phyloP scores from a whole-genome alignment of 768 basidiomycete genomes.

The Amyloporia xantha region DNA sequence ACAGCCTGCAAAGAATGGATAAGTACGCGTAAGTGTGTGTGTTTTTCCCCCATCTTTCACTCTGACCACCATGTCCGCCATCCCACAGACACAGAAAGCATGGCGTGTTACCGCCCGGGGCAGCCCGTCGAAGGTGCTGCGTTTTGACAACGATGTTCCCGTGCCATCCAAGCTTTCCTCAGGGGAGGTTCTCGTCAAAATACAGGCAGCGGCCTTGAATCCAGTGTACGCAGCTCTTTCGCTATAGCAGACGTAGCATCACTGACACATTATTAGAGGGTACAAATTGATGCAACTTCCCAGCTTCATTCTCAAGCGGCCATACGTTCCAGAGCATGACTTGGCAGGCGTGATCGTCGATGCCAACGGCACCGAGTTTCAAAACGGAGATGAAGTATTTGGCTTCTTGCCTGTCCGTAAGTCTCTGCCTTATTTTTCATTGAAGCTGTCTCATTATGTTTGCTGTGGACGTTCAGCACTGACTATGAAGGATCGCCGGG shows the following conservation, averaged over 20 bases:
- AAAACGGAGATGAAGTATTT: conserved; percentile 56
- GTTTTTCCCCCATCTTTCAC: too few relatives aligned
- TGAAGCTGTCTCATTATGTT: neutral
- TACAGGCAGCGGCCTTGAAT: conserved; percentile 57
- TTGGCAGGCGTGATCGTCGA: conserved; percentile 57
- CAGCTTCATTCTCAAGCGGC: conserved; percentile 38
- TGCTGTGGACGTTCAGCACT: conserved; percentile 17
- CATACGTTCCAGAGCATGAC: conserved; percentile 54
- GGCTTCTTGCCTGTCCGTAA: conserved; percentile 41
- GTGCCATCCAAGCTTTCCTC: conserved; percentile 27
- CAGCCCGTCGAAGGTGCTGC: conserved; percentile 23
- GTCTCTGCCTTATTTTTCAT: conserved; percentile 10
- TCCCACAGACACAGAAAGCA: conserved; percentile 18
- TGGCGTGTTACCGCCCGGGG: conserved; percentile 26
- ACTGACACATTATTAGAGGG: neutral
- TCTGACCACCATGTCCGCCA: conserved; percentile 2
- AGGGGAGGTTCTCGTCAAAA: conserved; percentile 44
- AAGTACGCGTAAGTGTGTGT: too few relatives aligned
- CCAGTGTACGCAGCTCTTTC: conserved; percentile 61
- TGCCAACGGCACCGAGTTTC: conserved; percentile 44
- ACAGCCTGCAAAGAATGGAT: too few relatives aligned
- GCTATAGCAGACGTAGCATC: neutral
- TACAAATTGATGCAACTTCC: conserved; percentile 44
- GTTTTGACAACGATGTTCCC: conserved; percentile 20
- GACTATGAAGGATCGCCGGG: conserved; percentile 36